phyloP scores from a whole-genome alignment of 176 grass and related monocot genomes.

The Oryza longistaminata region DNA sequence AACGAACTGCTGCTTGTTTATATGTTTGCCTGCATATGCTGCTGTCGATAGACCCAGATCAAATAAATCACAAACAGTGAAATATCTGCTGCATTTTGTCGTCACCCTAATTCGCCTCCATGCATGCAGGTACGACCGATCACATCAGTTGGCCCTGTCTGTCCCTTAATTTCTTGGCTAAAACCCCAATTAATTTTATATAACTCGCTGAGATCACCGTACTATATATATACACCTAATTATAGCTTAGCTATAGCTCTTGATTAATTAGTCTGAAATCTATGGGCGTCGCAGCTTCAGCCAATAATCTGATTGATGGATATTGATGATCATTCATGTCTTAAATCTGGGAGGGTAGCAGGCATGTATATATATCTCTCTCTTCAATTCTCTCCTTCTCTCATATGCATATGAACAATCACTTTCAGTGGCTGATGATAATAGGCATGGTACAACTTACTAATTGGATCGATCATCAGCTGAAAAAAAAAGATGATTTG shows the following conservation, averaged over 20 bases:
- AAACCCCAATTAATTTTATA: not conserved
- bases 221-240: not conserved
- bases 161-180: not conserved
- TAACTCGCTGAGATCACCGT: not conserved
- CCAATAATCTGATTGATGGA: not conserved
- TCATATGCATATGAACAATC: not conserved
- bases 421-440: not conserved
- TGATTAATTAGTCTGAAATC: not conserved
- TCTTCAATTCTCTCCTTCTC: not conserved
- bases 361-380: not conserved
- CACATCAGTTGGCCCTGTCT: slow-evolving; percentile 3
- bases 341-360: not conserved
- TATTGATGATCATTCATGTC: not conserved
- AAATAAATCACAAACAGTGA: slow-evolving; percentile 22
- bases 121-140: slow-evolving; percentile 3
- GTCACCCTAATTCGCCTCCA: not conserved
- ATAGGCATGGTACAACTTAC: not conserved
- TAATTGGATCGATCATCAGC: not conserved
- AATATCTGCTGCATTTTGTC: slow-evolving; percentile 9
- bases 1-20: not conserved
- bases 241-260: not conserved
- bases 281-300: not conserved
- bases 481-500: not conserved
- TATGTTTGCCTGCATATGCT: not conserved
- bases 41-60: not conserved